phyloP scores from a whole-genome alignment of 2,329 filamentous ascomycete species.

The Penicillium decumbens region DNA sequence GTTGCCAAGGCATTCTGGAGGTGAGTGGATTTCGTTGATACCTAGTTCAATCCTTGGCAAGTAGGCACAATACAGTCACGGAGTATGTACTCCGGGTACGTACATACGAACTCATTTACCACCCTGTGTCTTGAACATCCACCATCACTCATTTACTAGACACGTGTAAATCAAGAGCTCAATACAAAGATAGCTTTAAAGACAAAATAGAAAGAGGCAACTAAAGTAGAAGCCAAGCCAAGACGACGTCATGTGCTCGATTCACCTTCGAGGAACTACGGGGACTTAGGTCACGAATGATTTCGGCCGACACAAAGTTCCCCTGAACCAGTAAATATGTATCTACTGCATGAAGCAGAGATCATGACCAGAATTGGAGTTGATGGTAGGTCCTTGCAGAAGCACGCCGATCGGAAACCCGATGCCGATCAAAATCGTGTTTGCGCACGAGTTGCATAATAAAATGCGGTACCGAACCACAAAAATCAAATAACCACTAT shows the following conservation, averaged over 20 bases:
- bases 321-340: not conserved
- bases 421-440: constrained; percentile 14
- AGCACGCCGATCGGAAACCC: constrained; percentile 8
- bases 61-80: no score
- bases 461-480: not conserved
- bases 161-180: no score
- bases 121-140: no score
- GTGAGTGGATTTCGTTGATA: not conserved
- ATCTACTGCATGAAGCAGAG: not conserved
- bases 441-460: constrained; percentile 4
- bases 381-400: not conserved
- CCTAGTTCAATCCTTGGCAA: not conserved
- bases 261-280: no score
- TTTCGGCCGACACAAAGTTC: not conserved
- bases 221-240: no score
- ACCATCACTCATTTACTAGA: no score
- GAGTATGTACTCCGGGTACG: not conserved
- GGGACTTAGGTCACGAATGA: no score
- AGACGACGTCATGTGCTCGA: no score
- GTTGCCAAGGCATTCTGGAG: constrained; percentile 24
- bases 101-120: no score
- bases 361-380: not conserved
- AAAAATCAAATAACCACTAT: not conserved
- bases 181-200: not conserved
- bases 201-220: not conserved